Evolutionary conservation across 225 moss, liverwort and hornwort genomes (phyloP).

Genomic region (Pleurozium schreberi): DNA sequence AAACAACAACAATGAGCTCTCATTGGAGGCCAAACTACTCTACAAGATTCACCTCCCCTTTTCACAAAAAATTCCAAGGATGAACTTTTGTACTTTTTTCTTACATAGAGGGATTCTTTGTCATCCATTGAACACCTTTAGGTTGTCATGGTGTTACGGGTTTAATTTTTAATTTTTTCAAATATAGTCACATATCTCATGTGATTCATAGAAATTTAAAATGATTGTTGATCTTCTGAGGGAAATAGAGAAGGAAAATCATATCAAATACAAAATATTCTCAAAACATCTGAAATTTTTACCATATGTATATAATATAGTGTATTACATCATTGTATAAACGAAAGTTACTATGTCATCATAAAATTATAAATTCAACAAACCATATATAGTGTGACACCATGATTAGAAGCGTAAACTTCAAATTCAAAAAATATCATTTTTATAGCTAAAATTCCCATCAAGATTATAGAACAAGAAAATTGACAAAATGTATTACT

Average conservation of each 20-base stretch:
- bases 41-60: fast-evolving
- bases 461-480: too few relatives aligned
- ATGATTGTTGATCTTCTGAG: neutral
- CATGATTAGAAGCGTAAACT: fast-evolving
- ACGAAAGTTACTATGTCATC: fast-evolving
- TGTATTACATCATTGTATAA: neutral
- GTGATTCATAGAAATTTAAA: neutral
- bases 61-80: neutral
- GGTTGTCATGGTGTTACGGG: fast-evolving
- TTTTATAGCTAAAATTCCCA: too few relatives aligned
- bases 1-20: fast-evolving
- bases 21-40: neutral
- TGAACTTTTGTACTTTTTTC: neutral
- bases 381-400: too few relatives aligned
- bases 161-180: neutral
- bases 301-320: too few relatives aligned
- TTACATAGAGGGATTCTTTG: neutral
- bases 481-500: too few relatives aligned
- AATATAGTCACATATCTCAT: neutral
- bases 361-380: neutral
- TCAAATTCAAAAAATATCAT: neutral
- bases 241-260: neutral
- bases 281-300: neutral
- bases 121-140: neutral
- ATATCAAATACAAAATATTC: neutral